phyloP scores from a whole-genome alignment of 2,329 filamentous ascomycete species.

The Ophiostoma piceae region DNA sequence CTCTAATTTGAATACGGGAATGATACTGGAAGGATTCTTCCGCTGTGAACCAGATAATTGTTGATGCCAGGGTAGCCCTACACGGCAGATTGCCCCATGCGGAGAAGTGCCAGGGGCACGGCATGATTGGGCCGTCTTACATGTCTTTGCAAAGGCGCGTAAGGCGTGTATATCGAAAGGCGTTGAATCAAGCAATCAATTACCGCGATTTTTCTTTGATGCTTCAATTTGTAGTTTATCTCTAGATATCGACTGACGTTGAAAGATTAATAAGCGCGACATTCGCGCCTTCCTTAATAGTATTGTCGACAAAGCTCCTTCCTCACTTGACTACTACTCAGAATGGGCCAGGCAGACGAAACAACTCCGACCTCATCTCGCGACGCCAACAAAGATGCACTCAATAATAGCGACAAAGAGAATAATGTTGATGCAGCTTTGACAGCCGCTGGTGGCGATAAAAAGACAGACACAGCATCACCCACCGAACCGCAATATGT shows the following conservation, averaged over 20 bases:
- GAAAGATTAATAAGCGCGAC: not conserved
- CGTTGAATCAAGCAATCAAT: too few species aligned
- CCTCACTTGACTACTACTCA: too few species aligned
- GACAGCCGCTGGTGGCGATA: not conserved
- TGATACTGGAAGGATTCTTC: not conserved
- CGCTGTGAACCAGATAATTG: too few species aligned
- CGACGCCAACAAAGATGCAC: not conserved
- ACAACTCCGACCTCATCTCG: not conserved
- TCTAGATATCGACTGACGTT: not conserved
- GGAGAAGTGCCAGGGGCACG: not conserved
- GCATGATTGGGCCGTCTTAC: not conserved
- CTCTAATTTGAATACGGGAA: too few species aligned
- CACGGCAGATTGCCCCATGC: not conserved
- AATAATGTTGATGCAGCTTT: not conserved
- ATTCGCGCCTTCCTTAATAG: not conserved
- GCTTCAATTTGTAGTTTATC: not conserved
- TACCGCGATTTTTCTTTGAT: not conserved
- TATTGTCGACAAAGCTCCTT: not conserved
- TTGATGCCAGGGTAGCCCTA: not conserved
- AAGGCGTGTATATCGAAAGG: too few species aligned
- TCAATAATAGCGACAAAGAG: not conserved
- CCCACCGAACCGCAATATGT: not conserved
- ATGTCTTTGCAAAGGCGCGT: not conserved
- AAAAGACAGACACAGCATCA: not conserved
- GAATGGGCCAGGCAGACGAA: not conserved